Percentiles rank a stretch among this genome's conserved stretches.
Evolutionary conservation across 2,329 filamentous ascomycete genomes (phyloP).

Genomic region (Verticillium alfalfae): DNA sequence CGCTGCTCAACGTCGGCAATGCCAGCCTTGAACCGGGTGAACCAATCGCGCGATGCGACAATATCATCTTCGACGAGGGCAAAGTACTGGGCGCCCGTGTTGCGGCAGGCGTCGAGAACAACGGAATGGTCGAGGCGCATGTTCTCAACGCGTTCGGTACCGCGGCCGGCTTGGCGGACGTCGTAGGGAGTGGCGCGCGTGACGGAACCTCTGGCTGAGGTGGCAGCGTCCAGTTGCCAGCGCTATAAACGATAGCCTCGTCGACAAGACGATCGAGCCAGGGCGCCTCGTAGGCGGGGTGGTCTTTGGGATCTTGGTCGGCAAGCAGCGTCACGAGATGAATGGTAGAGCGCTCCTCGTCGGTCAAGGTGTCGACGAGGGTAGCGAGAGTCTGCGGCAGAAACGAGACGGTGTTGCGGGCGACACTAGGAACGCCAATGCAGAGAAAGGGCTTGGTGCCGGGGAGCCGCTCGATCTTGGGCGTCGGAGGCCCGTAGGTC

Average conservation of each 20-base stretch:
- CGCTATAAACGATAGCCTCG: conserved; percentile 24
- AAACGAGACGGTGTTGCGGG: conserved; percentile 21
- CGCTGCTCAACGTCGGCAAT: conserved; percentile 20
- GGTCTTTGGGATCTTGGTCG: conserved; percentile 21
- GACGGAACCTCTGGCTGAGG: neutral
- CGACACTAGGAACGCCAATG: conserved; percentile 27
- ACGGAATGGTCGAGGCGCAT: conserved; percentile 26
- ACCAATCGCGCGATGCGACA: conserved; percentile 27
- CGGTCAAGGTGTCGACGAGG: conserved; percentile 22
- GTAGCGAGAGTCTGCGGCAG: conserved; percentile 21
- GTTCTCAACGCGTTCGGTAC: conserved; percentile 22
- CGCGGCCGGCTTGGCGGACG: conserved; percentile 15
- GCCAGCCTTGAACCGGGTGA: conserved; percentile 18
- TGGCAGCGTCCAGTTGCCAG: neutral
- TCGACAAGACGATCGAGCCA: conserved; percentile 26
- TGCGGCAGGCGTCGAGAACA: conserved; percentile 23
- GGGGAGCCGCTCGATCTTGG: neutral
- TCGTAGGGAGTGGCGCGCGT: conserved; percentile 13
- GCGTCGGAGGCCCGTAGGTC: neutral
- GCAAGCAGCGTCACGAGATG: conserved; percentile 27
- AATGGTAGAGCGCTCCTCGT: conserved; percentile 21
- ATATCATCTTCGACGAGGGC: conserved; percentile 31
- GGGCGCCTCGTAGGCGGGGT: conserved; percentile 21
- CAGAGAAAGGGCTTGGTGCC: conserved; percentile 15
- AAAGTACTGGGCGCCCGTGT: conserved; percentile 22